A percentile compares a stretch with the other conserved stretches of the same genome.
phyloP scores from a whole-genome alignment of 305 asterid genomes.

The Fraxinus sp. region DNA sequence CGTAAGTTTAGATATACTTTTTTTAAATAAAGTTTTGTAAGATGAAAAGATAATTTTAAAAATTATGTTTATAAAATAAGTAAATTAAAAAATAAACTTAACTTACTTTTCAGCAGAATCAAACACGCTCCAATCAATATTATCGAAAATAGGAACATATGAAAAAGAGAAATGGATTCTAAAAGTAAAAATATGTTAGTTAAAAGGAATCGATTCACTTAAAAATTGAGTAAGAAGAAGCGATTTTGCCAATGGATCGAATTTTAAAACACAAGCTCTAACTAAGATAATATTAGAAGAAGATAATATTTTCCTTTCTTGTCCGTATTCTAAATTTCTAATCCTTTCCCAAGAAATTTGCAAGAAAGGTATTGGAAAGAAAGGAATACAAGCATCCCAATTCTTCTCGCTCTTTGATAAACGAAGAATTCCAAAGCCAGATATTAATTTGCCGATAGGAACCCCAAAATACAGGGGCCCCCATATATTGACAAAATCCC shows the following conservation, averaged over 20 bases:
- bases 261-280: neutral
- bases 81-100: neutral
- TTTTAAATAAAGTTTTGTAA: neutral
- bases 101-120: neutral
- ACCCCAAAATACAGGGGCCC: conserved; percentile 29
- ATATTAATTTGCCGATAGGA: neutral
- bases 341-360: neutral
- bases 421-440: neutral
- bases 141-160: neutral
- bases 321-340: neutral
- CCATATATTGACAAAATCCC: conserved; percentile 61
- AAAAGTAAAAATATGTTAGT: neutral
- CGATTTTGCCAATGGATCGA: neutral
- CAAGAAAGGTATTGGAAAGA: neutral
- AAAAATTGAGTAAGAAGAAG: neutral
- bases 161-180: neutral
- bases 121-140: neutral
- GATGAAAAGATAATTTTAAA: neutral
- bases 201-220: neutral
- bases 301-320: neutral
- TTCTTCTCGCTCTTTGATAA: neutral
- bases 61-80: no score
- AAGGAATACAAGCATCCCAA: neutral
- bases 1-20: no score
- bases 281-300: neutral